Base-by-base conservation (phyloP, 2,329 filamentous ascomycete genomes). In the Chalara sp. region DNA sequence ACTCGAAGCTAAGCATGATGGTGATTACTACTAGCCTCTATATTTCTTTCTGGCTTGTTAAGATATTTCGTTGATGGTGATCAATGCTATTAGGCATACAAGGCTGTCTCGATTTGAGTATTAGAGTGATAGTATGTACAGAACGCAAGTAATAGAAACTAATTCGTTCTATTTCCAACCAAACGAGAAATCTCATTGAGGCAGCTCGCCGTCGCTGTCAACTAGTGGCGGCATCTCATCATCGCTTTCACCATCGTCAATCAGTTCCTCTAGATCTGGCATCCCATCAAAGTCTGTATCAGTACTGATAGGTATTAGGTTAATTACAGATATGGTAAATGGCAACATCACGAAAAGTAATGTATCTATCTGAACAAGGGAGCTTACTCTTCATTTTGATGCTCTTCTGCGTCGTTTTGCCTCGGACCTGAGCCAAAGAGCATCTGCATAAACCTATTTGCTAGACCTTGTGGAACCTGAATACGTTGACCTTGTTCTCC, bases 231-330 rank as follows among this genome's bases (percentile, higher is more conserved):
- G 43, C 43, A 45, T 45, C 43, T 45, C 28, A 31, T 45, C 31
- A 6, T 11, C 43, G 29, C 28, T 45, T 11, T 31, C 43, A 6
- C 11, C 6, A 5, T 45, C 40, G 10, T 12, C 43, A 45, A 28
- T 45, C 21, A 3, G 21, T 31, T 31, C 43, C 13, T 31, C 43
- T 12, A 31, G 31, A 31, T 6, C 7, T 8, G 43, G 42, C 42
- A 44, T 44, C 21, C 29, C 42, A 44, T 44, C 42, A 44, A 8
- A 31, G 21, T 43, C 35, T 8, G 50, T 53, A 12, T 55, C 54
- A n/a, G 43, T 46, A n/a, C 51, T 42, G 12, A 49, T 21, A 21
- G 21, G 21, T 3, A 21, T 21, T 21, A 21, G 21, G 21, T 21
- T 21, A 21, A 21, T 21, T 21, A 21, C 3, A 21, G 21, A 21